Base-by-base conservation (phyloP, 2,329 filamentous ascomycete species). In the Calcarisporium arbuscula region DNA sequence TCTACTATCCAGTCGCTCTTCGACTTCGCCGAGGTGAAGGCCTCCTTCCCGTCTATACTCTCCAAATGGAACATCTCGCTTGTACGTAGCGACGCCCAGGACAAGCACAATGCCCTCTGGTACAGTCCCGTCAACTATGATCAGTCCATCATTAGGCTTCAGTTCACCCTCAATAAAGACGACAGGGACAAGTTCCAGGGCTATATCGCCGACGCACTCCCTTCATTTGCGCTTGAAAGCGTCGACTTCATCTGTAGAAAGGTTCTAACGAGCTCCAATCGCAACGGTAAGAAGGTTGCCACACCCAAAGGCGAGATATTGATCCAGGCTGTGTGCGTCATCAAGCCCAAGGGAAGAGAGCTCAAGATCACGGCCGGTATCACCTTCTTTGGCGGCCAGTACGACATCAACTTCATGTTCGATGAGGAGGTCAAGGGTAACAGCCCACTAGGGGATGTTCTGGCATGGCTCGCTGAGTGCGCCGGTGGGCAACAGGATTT, bases 101-200 rank as follows among this genome's bases (percentile, higher is more conserved):
- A 27, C 9, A 40, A 35, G 14, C 18, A 35, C n/a, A 37, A 38
- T 12, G 38, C 38, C 9, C 8, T 41, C 14, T 41, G 38, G 38
- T 35, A 32, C 30, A 15, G 25, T 2, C 38, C 38, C 11, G 11
- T 2, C 11, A n/a, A 17, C 2, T 27, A 32, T 18, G 22, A 16
- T 34, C 38, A 25, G 3, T 28, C 19, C 12, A 32, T 18, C 2
- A 23, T 39, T 4, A 32, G 33, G 3, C 28, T 36, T 19, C 36
- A 39, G 22, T 36, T 42, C 22, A 18, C 39, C 12, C 5, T 39
- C 16, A 7, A 25, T 8, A 19, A 6, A 21, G n/a, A 36, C 9
- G 16, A 17, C 2, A 3, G 5, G 14, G 16, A 17, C 2, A 3
- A 5, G 14, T 22, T 42, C 18, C 29, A 39, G 19, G 16, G 27